These are phyloP conservation scores for Musa troglodytarum DNA, from an alignment of 176 grass and related monocot species.

Conservation along the genomic window DNA sequence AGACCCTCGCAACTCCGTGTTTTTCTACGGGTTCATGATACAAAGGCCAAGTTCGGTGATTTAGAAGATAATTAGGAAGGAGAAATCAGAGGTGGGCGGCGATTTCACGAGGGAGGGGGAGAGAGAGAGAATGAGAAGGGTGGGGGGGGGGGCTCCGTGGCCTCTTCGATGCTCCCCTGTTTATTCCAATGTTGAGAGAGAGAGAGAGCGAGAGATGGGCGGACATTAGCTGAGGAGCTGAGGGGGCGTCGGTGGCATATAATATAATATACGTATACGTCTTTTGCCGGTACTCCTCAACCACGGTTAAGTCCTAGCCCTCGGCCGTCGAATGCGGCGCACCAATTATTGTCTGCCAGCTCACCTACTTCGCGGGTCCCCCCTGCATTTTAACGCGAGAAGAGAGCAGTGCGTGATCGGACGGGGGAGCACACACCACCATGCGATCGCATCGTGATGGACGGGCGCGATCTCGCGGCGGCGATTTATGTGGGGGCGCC, in stretches of 20 bases:
- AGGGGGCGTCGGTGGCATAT: conserved; percentile 4
- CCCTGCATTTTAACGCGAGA: too few relatives aligned
- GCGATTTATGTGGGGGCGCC: too few relatives aligned
- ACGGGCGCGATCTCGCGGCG: too few relatives aligned
- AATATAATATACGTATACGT: background rate
- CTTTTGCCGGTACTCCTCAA: background rate
- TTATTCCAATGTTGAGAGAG: background rate
- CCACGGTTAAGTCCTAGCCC: background rate
- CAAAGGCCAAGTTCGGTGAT: background rate
- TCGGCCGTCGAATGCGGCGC: background rate
- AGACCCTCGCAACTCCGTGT: background rate
- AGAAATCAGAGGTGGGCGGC: background rate
- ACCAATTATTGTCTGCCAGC: too few relatives aligned
- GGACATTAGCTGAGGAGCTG: too few relatives aligned
- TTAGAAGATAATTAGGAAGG: background rate
- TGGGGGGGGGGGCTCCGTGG: background rate
- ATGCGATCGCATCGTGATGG: too few relatives aligned
- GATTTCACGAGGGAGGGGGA: background rate
- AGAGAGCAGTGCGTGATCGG: too few relatives aligned
- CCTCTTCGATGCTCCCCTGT: background rate
- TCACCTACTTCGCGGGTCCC: too few relatives aligned
- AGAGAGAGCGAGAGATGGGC: background rate
- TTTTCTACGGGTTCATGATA: too few relatives aligned
- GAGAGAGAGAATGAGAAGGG: background rate
- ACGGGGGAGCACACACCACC: too few relatives aligned